Base-by-base conservation (phyloP, 2,329 filamentous ascomycete genomes). In the Fusarium sp. region DNA sequence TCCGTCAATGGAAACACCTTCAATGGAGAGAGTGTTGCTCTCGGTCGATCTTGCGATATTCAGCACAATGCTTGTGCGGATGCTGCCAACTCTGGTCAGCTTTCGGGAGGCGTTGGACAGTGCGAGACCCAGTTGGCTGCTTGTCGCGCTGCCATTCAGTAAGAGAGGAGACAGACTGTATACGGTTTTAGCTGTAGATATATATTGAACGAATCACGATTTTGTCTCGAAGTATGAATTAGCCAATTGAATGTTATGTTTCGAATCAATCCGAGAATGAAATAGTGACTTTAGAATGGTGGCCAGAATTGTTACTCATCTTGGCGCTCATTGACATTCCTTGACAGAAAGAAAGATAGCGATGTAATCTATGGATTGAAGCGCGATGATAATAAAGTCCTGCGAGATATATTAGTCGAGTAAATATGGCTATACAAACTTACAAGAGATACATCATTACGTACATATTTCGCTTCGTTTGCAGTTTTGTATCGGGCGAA, bases 1-100 rank as follows among this genome's bases (percentile, higher is more conserved):
- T 61, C 58, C 7, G 58, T 61, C 5, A 61, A 61, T 8, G 58
- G 58, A n/a, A 61, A 61, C 48, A 61, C 58, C 3, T 61, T 61
- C 12, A 61, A 26, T 7, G 58, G 58, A 1, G 48, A 39, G 20
- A 22, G 38, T 12, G 58, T 28, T 36, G 58, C 58, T 20, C 58
- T 61, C 6, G 58, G 58, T 1, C 48, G 58, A 24, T 61, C 58
- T 18, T 61, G 58, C 5, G 58, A 61, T 24, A 61, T 61, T 4
- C 58, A 61, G 31, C 48, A 61, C 7, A 61, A 61, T 26, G 58
- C 58, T n/a, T 61, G 58, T 18, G 58, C 58, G 1, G 13, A 61
- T 4, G 58, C 58, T 24, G 58, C 58, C 15, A 61, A 61, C 38
- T 61, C 58, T 44, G 58, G 58, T 14, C 18, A 61, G 13, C 58